A percentile compares a stretch with the other conserved stretches of the same genome.
phyloP scores from a whole-genome alignment of 2,329 filamentous ascomycete species.

The Colletotrichum shisoi region DNA sequence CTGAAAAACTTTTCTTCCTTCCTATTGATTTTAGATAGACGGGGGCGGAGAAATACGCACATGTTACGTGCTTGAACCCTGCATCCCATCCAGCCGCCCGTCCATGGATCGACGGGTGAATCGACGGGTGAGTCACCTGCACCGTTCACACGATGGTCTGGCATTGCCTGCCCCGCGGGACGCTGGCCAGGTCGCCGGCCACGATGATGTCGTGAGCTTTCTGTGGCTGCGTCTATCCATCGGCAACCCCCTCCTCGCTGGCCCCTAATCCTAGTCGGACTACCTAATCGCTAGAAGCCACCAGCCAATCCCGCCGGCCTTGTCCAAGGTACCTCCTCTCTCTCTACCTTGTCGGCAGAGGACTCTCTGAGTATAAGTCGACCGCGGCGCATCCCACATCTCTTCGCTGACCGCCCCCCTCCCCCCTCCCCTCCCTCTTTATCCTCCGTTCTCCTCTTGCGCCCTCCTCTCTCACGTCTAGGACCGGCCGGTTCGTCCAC shows the following conservation, averaged over 20 bases:
- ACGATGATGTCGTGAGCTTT: conserved; percentile 19
- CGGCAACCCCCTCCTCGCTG: background rate
- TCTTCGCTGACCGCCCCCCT: background rate
- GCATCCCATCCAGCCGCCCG: conserved; percentile 8
- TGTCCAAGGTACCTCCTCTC: background rate
- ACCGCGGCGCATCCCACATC: background rate
- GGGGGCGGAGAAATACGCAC: conserved; percentile 14
- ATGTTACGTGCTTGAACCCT: background rate
- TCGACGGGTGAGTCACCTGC: background rate
- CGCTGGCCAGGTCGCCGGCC: conserved; percentile 6
- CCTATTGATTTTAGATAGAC: too few relatives aligned
- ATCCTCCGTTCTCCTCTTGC: background rate
- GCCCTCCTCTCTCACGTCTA: background rate
- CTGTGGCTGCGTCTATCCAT: conserved; percentile 1
- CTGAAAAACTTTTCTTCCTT: background rate
- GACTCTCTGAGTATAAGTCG: background rate
- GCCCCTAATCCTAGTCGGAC: background rate
- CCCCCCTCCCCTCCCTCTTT: too few relatives aligned
- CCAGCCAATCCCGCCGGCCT: background rate
- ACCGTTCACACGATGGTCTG: background rate
- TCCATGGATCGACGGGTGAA: background rate
- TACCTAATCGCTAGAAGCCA: background rate
- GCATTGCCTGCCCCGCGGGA: background rate
- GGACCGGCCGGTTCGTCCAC: background rate
- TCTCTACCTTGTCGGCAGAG: background rate